Percentiles rank a stretch among this genome's conserved stretches.
Conservation (phyloP, 2,329 filamentous ascomycete species). For the Endoconidiophora polonica region DNA sequence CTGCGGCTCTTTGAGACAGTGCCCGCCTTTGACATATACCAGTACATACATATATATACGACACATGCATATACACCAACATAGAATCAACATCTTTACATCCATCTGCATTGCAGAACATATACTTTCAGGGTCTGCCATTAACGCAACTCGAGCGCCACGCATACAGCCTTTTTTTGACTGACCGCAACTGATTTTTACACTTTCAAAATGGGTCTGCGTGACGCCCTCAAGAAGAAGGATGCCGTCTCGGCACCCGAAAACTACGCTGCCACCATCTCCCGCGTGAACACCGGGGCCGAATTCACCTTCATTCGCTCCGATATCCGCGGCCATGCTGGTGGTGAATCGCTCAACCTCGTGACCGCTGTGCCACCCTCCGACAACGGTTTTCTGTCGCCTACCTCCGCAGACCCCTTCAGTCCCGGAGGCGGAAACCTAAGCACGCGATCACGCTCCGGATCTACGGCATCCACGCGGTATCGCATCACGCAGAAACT, state of each 20-base stretch:
- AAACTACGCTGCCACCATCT: conserved; percentile 22
- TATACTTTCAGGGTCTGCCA: too few species aligned
- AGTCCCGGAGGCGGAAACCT: conserved; percentile 16
- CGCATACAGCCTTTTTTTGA: neutral
- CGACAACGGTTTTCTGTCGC: conserved; percentile 9
- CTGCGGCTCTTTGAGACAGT: too few species aligned
- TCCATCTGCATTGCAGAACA: too few species aligned
- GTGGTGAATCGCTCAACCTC: conserved; percentile 31
- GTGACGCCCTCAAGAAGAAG: conserved; percentile 38
- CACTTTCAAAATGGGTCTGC: conserved; percentile 29
- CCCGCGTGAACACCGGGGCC: conserved; percentile 28
- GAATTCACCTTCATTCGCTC: conserved; percentile 74
- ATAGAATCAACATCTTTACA: too few species aligned
- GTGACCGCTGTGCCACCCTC: conserved; percentile 15
- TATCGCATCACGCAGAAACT: conserved; percentile 52
- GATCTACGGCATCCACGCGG: conserved; percentile 28
- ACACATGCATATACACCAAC: too few species aligned
- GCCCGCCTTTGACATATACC: too few species aligned
- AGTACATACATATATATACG: too few species aligned
- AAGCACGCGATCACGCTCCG: conserved; percentile 24
- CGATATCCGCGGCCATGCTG: conserved; percentile 60
- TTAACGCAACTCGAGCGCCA: too few species aligned
- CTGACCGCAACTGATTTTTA: neutral
- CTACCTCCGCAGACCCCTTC: conserved; percentile 2
- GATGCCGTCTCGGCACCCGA: conserved; percentile 24